phyloP scores from a whole-genome alignment of 768 basidiomycete genomes.

The Trametes cinnabarina region DNA sequence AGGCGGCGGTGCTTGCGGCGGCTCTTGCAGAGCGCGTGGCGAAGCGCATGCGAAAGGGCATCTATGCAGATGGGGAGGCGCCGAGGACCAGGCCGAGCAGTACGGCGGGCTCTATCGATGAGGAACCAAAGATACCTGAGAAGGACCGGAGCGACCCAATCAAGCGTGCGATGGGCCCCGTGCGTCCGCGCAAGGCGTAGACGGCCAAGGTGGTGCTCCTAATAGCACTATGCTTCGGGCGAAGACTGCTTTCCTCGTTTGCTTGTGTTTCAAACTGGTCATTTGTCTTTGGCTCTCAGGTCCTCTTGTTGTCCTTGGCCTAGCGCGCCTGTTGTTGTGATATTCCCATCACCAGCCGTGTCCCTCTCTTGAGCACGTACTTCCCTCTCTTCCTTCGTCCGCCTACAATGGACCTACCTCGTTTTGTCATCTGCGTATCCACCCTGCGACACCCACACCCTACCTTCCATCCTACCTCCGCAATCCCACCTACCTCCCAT shows the following conservation, averaged over 20 bases:
- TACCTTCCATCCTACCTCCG: conserved; percentile 1
- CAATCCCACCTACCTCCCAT: not conserved
- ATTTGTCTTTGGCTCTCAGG: not conserved
- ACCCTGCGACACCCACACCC: conserved; percentile 5
- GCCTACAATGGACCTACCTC: not conserved
- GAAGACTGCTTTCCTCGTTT: not conserved
- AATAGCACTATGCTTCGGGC: not conserved
- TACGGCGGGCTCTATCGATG: not conserved
- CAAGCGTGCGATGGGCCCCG: conserved; percentile 24
- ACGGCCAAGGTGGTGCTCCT: not conserved
- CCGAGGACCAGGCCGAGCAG: conserved; percentile 21
- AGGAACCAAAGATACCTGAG: conserved; percentile 15
- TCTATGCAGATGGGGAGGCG: conserved; percentile 5
- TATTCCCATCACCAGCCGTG: not conserved
- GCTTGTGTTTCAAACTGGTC: not conserved
- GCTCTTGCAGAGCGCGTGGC: conserved; percentile 18
- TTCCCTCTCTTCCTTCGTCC: not conserved
- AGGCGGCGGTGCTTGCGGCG: conserved; percentile 15
- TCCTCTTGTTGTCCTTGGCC: not conserved
- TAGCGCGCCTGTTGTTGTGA: conserved; percentile 2
- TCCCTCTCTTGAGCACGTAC: not conserved
- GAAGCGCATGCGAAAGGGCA: conserved; percentile 15
- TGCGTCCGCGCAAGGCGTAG: not conserved
- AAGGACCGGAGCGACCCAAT: conserved; percentile 26
- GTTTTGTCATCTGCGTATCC: conserved; percentile 4